These are phyloP conservation scores for Zygosaccharomyces pseudorouxii DNA, from an alignment of 805 yeast species.

Conservation along the genomic window DNA sequence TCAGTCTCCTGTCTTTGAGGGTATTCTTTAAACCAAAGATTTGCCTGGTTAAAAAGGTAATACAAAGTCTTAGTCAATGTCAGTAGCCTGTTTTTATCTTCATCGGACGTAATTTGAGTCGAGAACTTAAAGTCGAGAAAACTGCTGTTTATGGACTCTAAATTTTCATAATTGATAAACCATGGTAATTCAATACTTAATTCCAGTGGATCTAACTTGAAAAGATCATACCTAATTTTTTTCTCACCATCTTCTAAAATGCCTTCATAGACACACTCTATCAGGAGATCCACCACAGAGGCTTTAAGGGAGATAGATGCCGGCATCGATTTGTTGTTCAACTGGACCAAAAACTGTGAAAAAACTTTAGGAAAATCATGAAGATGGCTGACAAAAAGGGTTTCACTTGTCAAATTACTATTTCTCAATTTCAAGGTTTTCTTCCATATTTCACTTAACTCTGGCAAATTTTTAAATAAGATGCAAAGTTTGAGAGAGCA, in stretches of 20 bases:
- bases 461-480: conserved; percentile 10
- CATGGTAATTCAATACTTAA: conserved; percentile 39
- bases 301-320: conserved; percentile 18
- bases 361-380: conserved; percentile 27
- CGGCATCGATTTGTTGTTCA: conserved; percentile 8
- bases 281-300: conserved; percentile 23
- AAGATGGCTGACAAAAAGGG: conserved; percentile 27
- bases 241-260: conserved; percentile 41
- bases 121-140: conserved; percentile 35
- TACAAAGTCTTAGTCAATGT: conserved; percentile 42
- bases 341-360: conserved; percentile 20
- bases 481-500: conserved; percentile 47
- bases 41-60: conserved; percentile 35
- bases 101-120: conserved; percentile 6
- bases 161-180: conserved; percentile 43
- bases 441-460: conserved; percentile 14
- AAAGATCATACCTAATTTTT: conserved; percentile 32
- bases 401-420: conserved; percentile 15
- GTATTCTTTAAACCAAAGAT: conserved; percentile 33
- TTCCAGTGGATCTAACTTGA: conserved; percentile 33
- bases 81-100: conserved; percentile 24
- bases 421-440: conserved; percentile 8
- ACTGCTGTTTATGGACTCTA: conserved; percentile 40
- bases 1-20: conserved; percentile 16
- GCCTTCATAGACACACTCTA: conserved; percentile 27